Base-by-base conservation (phyloP, 352 stramenopile genomes). In the Blastocystis sp. region DNA sequence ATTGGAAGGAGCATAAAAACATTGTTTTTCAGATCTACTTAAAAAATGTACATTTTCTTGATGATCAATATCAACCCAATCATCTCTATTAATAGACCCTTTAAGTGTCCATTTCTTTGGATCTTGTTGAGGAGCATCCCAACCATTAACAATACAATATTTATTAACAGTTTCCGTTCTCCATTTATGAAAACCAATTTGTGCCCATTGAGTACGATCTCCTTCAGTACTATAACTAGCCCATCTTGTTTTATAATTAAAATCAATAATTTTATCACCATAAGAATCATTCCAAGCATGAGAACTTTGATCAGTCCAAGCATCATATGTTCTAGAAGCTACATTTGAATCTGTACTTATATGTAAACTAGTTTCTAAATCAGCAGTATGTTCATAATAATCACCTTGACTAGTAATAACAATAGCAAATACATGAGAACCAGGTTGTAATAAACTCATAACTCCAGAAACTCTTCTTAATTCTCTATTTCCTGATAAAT, bases 11-110 rank as follows among this genome's bases (percentile, higher is more conserved):
- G 27, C 27, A 23, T 43, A 43, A 23, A 43, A 43, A 23, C 36
- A 43, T 18, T 43, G 27, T 18, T 18, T 18, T 4, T 18, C 27
- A 23, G 36, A 43, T 18, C 36, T 18, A 9, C 24, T 24, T 3
- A 28, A 27, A n/a, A 62, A 62, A 25, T 54, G 23, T 19, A 52
- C 35, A 42, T 62, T 62, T 11, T 39, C 48, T 31, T 62, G 52
- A 27, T 62, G 54, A 21, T 62, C 52, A 25, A 62, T 28, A 10
- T 42, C 39, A 21, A 54, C 35, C 52, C 52, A 62, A n/a, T 30
- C 28, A 18, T 54, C 28, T 6, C 52, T 42, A 34, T 62, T 42
- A 27, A 40, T 44, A 4, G 52, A 62, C 10, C 52, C 52, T 42
- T 62, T 42, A 39, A 62, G 13, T 3, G 39, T n/a, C 52, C 52